Base-by-base conservation (phyloP, 1,284 basidiomycete genomes). In the Melampsora americana region DNA sequence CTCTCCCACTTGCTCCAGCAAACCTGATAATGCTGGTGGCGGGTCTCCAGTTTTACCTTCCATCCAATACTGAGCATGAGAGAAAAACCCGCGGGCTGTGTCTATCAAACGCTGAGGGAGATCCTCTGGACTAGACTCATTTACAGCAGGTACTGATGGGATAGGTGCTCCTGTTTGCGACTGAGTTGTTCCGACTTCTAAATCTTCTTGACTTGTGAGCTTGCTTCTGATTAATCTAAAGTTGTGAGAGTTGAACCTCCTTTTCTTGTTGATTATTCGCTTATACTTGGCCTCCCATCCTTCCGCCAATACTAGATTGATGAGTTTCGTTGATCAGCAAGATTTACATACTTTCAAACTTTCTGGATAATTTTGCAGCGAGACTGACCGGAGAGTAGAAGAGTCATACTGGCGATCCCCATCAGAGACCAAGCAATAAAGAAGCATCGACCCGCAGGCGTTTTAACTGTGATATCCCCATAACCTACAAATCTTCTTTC, bases 11-110 rank as follows among this genome's bases (percentile, higher is more conserved):
- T 75, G 62, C 46, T 75, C 39, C 73, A 75, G 48, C 53, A 75
- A 61, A 20, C 62, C 53, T 23, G 50, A 44, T 23, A 75, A 30
- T n/a, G 32, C 39, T 50, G 35, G 23, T 46, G 73, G 73, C 1
- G 73, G 53, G 12, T 46, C 53, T 23, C 73, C 73, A 3, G 32
- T 75, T 61, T 75, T 67, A 44, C 73, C 66, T 48, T 68, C 46
- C 73, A 75, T 75, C 73, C 73, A 75, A 64, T 20, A 75, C 12
- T 75, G 65, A 6, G 73, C 65, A 69, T 75, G 73, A 18, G 65
- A 66, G 44, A 56, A 68, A 35, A 75, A 75, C 18, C 67, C 73
- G 14, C 66, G 32, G 16, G 73, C 73, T 5, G 73, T 60, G 20
- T 48, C n/a, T 42, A 64, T 46, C 30, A 75, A 42, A 39, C 59